Percentiles rank a stretch among this genome's conserved stretches.
Evolutionary conservation across 352 stramenopile genomes (phyloP).

Genomic region (Phytophthora foliorum): DNA sequence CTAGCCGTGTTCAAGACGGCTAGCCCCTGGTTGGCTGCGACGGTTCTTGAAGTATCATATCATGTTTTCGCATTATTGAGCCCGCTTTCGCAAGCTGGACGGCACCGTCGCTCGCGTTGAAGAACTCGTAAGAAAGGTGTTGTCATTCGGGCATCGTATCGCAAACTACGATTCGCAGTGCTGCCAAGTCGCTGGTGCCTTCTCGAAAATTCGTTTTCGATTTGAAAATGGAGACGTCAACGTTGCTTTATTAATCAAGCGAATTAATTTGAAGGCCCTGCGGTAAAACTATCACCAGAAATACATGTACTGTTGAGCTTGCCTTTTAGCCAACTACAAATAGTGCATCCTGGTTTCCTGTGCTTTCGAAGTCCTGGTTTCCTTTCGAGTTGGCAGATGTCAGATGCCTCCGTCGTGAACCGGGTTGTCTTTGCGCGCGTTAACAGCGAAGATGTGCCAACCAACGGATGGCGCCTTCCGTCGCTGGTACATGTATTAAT

Average conservation of each 20-base stretch:
- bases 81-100: no score
- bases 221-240: slow-evolving; percentile 8
- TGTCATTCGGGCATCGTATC: neutral
- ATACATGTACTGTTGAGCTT: neutral
- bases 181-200: neutral
- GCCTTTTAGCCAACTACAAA: no score
- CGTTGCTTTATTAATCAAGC: neutral
- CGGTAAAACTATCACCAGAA: neutral
- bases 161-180: neutral
- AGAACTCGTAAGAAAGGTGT: neutral
- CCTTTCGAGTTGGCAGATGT: neutral
- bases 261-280: neutral
- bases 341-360: neutral
- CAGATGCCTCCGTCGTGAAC: neutral
- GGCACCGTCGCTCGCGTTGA: no score
- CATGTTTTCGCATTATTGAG: no score
- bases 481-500: no score
- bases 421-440: slow-evolving; percentile 27
- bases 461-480: neutral
- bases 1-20: no score
- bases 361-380: no score
- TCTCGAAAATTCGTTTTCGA: slow-evolving; percentile 22
- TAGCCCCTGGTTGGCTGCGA: no score
- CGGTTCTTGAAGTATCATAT: no score
- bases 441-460: slow-evolving; percentile 18